Base-by-base conservation (phyloP, 805 yeast species). In the Candida golubevii region DNA sequence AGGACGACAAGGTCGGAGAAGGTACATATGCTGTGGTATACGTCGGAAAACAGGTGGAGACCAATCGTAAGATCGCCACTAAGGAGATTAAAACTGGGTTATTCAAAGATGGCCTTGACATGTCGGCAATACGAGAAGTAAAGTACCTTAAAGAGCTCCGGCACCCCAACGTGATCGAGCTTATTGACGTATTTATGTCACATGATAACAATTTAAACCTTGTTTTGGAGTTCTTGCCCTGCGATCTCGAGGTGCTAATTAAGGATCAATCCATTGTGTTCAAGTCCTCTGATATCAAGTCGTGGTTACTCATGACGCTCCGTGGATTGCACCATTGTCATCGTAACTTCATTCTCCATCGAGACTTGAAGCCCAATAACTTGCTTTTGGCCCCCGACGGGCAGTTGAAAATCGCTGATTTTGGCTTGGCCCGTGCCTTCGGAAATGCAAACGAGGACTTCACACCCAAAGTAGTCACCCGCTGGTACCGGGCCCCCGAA, bases 11-110 rank as follows among this genome's bases (percentile, higher is more conserved):
- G 60, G 97, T 93, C 27, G 99, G 99, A 60, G 99, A 93, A 67
- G 99, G 99, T 66, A 93, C 99, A 0, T 93, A 91, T 69, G 99
- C 99, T 38, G 95, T 90, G 44, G 99, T 93, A 6, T 88, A 83
- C 57, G 72, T 90, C 12, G 98, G 98, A 1, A 79, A 74, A 34
- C 85, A 85, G 59, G 53, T 71, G 10, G 75, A 79, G 27, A 63
- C 65, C 39, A 66, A 62, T 6, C 65, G 90, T 42, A 72, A 74
- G 41, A 83, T 93, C 30, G 99, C 99, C 52, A 83, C 95, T 48
- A 93, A 93, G 60, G 97, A 89, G 70, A 93, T 93, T 73, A 93
- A 93, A 58, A 85, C 95, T 0, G 95, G 95, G 1, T 83, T 85
- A 47, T 90, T 90, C 70, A 88, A 89, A 62, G 98, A 93, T 67